Percentiles rank a stretch among this genome's conserved stretches.
Conservation (phyloP, 345 rosid species). For the Lenwebbia sp. region DNA sequence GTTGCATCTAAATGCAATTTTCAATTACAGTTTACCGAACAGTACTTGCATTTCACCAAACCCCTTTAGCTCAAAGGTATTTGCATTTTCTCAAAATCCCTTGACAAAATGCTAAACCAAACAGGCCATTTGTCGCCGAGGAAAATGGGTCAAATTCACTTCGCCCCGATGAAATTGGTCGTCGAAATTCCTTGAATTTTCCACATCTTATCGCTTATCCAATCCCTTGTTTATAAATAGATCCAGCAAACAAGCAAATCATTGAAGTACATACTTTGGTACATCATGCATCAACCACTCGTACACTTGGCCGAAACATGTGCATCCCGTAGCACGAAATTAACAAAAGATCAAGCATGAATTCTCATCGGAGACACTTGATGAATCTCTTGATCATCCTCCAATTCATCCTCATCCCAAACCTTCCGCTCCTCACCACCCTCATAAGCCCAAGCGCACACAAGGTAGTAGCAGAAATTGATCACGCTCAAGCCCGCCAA, state of each 20-base stretch:
- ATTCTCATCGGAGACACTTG: neutral
- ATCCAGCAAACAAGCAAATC: no score
- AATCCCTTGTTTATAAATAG: no score
- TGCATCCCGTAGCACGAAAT: neutral
- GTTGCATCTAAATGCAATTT: no score
- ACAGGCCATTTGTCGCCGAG: neutral
- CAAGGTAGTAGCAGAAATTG: slow-evolving; percentile 29
- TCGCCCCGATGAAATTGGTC: neutral
- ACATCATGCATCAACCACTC: neutral
- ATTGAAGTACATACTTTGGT: neutral
- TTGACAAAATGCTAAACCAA: no score
- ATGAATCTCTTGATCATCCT: neutral
- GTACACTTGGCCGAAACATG: neutral
- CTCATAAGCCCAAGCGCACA: slow-evolving; percentile 29
- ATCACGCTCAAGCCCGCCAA: slow-evolving; percentile 15
- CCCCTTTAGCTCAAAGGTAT: no score
- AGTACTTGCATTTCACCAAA: no score
- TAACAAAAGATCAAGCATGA: neutral
- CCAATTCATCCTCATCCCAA: slow-evolving; percentile 22
- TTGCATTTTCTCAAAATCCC: no score
- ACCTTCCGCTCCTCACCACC: slow-evolving; percentile 5
- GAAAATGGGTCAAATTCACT: neutral
- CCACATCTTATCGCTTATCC: neutral
- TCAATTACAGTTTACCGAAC: no score
- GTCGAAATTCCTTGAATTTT: neutral